A percentile compares a stretch with the other conserved stretches of the same genome.
Conservation (phyloP, 345 rosid genomes). For the rapeseed (Brassica napus) region DNA sequence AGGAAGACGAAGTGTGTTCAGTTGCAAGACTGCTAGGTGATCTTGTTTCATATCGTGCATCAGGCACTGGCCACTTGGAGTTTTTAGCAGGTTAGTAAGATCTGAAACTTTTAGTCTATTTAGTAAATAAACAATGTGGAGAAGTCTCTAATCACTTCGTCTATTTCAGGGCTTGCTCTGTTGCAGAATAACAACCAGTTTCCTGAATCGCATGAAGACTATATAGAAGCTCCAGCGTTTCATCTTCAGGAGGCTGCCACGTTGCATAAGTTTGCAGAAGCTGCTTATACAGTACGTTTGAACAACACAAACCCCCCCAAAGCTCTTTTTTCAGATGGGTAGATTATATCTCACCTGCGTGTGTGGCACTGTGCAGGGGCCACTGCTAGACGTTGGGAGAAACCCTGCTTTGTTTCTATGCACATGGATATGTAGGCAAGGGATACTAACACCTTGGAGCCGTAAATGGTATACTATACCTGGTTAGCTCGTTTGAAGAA, state of each 20-base stretch:
- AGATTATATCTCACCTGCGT: not conserved
- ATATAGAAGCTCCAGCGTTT: constrained; percentile 60
- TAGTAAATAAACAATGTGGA: not conserved
- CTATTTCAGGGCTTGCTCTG: constrained; percentile 79
- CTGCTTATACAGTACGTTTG: constrained; percentile 77
- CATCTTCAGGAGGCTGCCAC: constrained; percentile 60
- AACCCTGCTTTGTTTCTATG: constrained; percentile 77
- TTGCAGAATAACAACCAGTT: constrained; percentile 57
- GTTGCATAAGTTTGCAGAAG: constrained; percentile 89
- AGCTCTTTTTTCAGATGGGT: not conserved
- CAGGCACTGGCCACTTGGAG: constrained; percentile 92
- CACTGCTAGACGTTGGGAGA: constrained; percentile 88
- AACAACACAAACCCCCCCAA: not conserved
- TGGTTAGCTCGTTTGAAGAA: constrained; percentile 38
- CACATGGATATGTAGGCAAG: constrained; percentile 85
- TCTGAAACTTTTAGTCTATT: constrained; percentile 5
- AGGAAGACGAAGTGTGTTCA: constrained; percentile 89
- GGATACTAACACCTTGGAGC: constrained; percentile 78
- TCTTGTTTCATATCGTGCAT: constrained; percentile 91
- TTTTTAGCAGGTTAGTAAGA: constrained; percentile 69
- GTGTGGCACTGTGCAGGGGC: constrained; percentile 61
- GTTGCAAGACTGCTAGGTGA: constrained; percentile 83
- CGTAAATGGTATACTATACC: constrained; percentile 50
- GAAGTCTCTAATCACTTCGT: constrained; percentile 6
- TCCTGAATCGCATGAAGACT: constrained; percentile 46